Conservation (phyloP, 495 filamentous ascomycete species). For the Geopyxis carbonaria region DNA sequence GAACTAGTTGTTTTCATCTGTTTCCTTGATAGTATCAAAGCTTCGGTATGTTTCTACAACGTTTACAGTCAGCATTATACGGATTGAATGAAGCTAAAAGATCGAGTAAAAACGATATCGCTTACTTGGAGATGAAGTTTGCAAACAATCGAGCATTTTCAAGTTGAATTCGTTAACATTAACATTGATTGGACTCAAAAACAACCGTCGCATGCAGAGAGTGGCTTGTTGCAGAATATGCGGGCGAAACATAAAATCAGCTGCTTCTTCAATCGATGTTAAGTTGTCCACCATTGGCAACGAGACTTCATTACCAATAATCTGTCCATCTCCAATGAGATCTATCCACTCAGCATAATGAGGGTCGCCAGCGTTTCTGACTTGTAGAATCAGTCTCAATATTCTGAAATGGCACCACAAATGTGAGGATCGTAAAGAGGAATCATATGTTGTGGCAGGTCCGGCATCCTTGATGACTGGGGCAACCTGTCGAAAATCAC, state of each 20-base stretch:
- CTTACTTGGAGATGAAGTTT: no score
- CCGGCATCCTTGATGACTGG: conserved; percentile 2
- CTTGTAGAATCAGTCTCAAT: background rate
- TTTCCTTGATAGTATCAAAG: conserved; percentile 6
- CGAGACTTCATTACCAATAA: background rate
- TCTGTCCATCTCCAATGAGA: conserved; percentile 2
- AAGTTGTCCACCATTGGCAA: conserved; percentile 3
- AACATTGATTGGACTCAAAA: conserved; percentile 6
- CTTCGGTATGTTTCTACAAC: background rate
- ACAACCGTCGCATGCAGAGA: background rate
- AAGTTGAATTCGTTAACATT: conserved; percentile 8
- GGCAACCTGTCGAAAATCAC: conserved; percentile 8
- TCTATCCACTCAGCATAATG: conserved; percentile 5
- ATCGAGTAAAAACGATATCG: background rate
- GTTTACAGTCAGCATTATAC: background rate
- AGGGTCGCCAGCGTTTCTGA: conserved; percentile 3
- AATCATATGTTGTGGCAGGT: background rate
- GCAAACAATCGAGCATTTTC: background rate
- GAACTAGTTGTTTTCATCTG: background rate
- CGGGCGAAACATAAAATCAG: no score
- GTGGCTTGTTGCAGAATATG: background rate
- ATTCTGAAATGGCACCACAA: conserved; percentile 2
- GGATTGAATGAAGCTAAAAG: no score
- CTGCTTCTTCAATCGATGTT: background rate
- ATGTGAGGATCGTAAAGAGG: conserved; percentile 1